Conservation (phyloP, 2,329 filamentous ascomycete genomes). For the Nectriaceae sp. region DNA sequence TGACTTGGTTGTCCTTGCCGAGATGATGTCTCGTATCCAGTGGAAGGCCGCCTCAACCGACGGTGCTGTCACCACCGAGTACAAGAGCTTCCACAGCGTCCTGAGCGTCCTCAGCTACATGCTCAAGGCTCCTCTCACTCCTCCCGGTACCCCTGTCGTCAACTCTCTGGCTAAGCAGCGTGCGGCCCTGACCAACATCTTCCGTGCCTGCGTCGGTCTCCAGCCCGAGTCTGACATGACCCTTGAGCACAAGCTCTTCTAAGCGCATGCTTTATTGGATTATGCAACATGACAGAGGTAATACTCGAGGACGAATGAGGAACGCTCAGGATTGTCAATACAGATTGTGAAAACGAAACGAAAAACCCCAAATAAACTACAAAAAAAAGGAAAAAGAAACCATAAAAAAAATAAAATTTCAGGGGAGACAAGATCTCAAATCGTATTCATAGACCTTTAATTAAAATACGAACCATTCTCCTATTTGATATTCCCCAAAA, state of each 20-base stretch:
- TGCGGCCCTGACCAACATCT: constrained; percentile 92
- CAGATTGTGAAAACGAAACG: constrained; percentile 3
- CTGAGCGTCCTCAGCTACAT: constrained; percentile 98
- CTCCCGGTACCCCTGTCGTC: constrained; percentile 91
- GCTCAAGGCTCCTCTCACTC: constrained; percentile 94
- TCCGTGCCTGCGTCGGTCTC: constrained; percentile 94
- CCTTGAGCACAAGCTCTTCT: constrained; percentile 96
- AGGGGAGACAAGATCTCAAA: constrained; percentile 13
- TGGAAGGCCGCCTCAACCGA: constrained; percentile 70
- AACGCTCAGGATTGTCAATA: constrained; percentile 17
- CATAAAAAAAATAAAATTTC: constrained; percentile 9
- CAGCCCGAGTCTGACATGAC: constrained; percentile 99
- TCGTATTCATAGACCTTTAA: constrained; percentile 22
- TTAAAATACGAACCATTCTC: constrained; percentile 25
- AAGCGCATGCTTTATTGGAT: constrained; percentile 28
- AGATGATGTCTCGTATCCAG: constrained; percentile 98
- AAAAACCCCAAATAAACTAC: constrained; percentile 4
- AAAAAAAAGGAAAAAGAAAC: constrained; percentile 6
- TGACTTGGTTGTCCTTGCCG: constrained; percentile 86
- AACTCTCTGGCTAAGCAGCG: constrained; percentile 97
- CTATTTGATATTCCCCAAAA: not conserved
- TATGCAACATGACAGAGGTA: constrained; percentile 3
- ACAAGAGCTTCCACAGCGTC: constrained; percentile 94
- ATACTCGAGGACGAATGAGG: too few relatives aligned
- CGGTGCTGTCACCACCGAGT: constrained; percentile 62